Evolutionary conservation across 2,329 filamentous ascomycete species (phyloP).

Genomic region (Apiospora saccharicola): DNA sequence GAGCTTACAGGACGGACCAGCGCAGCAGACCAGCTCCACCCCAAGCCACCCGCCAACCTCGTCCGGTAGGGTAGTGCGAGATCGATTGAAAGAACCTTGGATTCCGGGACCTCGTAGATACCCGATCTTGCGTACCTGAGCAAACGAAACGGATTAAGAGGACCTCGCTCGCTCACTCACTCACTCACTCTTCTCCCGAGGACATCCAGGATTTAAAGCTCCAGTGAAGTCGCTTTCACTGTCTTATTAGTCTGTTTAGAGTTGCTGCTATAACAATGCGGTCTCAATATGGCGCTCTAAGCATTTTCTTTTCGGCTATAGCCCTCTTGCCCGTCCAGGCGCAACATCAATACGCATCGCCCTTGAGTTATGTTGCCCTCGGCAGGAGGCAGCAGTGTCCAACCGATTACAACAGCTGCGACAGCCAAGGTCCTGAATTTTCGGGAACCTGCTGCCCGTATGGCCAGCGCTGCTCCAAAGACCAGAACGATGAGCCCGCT

Average conservation of each 20-base stretch:
- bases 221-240: neutral
- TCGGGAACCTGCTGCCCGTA: constrained; percentile 58
- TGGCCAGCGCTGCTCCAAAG: constrained; percentile 59
- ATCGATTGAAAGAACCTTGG: neutral
- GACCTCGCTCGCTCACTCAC: neutral
- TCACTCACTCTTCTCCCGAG: neutral
- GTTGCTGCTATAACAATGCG: constrained; percentile 18
- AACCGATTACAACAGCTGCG: constrained; percentile 59
- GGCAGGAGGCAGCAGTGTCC: constrained; percentile 50
- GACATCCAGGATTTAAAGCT: neutral
- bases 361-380: constrained; percentile 36
- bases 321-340: constrained; percentile 15
- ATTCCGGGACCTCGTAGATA: neutral
- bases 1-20: neutral
- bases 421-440: constrained; percentile 55
- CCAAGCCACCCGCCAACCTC: constrained; percentile 17
- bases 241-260: neutral
- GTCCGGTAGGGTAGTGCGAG: constrained; percentile 14
- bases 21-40: neutral
- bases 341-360: constrained; percentile 26
- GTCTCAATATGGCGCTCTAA: constrained; percentile 1
- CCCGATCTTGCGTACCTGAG: constrained; percentile 10
- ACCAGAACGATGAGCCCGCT: constrained; percentile 56
- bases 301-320: constrained; percentile 5
- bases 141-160: neutral